Conservation (phyloP, 352 stramenopile genomes). For the Globisporangium emineosum region DNA sequence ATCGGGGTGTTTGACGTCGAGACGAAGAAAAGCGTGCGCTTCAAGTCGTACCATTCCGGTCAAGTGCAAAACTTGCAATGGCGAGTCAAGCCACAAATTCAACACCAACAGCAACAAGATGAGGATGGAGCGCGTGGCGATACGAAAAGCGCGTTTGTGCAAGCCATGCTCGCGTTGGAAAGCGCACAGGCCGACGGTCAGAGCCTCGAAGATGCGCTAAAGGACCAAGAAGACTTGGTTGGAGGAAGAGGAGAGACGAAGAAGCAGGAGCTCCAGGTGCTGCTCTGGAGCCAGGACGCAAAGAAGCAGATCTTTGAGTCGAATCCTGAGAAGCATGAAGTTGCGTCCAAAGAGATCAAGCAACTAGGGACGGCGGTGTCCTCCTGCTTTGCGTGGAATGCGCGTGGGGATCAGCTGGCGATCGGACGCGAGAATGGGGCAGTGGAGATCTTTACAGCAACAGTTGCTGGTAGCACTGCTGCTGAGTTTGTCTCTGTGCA, state of each 20-base stretch:
- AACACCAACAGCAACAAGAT: neutral
- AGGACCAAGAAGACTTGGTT: constrained; percentile 16
- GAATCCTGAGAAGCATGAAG: constrained; percentile 27
- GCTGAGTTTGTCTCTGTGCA: constrained; percentile 9
- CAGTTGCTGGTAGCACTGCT: neutral
- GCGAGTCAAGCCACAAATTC: constrained; percentile 19
- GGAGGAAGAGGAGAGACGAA: neutral
- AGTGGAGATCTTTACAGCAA: constrained; percentile 32
- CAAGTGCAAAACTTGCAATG: constrained; percentile 49
- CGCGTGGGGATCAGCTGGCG: constrained; percentile 26
- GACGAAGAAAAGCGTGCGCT: constrained; percentile 49
- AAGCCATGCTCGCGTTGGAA: constrained; percentile 52
- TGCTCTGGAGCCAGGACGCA: constrained; percentile 52
- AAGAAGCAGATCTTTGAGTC: constrained; percentile 33
- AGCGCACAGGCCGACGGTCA: constrained; percentile 41
- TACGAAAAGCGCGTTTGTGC: constrained; percentile 27
- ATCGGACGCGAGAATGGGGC: constrained; percentile 42
- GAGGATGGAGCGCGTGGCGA: neutral
- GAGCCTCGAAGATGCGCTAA: constrained; percentile 48
- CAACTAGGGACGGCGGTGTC: constrained; percentile 8
- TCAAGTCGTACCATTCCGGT: constrained; percentile 38
- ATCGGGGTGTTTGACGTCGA: constrained; percentile 56
- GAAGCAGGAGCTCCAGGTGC: constrained; percentile 16
- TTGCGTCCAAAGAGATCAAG: constrained; percentile 24
- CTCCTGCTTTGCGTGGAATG: constrained; percentile 28